These are phyloP conservation scores for Solanum verrucosum DNA, from an alignment of 257 asterid genomes.

Conservation along the genomic window DNA sequence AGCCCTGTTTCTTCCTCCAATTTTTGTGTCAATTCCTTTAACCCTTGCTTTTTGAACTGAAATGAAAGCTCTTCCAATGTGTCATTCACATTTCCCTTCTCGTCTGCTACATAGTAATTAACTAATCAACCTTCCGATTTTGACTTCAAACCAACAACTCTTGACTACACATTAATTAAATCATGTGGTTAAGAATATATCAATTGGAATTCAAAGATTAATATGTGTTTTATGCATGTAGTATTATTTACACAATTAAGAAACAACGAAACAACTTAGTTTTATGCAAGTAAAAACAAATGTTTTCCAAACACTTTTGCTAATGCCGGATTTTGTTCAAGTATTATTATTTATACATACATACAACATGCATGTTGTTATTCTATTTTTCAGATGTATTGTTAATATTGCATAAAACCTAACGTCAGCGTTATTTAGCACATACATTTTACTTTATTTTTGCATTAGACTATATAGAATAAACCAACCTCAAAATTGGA, in stretches of 20 bases:
- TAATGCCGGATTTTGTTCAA: too few relatives aligned
- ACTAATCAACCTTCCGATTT: constrained; percentile 57
- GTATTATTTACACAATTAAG: too few relatives aligned
- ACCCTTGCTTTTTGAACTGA: constrained; percentile 48
- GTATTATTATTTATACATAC: too few relatives aligned
- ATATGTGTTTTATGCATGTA: too few relatives aligned
- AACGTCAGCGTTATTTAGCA: background rate
- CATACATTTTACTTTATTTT: background rate
- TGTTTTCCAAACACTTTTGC: too few relatives aligned
- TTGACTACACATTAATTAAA: constrained; percentile 37
- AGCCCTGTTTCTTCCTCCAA: constrained; percentile 61
- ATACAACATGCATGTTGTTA: too few relatives aligned
- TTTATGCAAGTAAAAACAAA: too few relatives aligned
- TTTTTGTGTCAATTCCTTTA: constrained; percentile 42
- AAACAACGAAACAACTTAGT: too few relatives aligned
- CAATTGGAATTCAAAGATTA: too few relatives aligned
- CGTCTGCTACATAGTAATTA: constrained; percentile 52
- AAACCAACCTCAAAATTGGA: background rate
- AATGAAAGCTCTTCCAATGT: constrained; percentile 48
- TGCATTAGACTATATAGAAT: background rate
- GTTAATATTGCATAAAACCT: background rate
- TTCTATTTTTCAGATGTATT: too few relatives aligned
- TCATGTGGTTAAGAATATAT: background rate
- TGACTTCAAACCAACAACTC: constrained; percentile 40
- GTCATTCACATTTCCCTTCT: constrained; percentile 57